Evolutionary conservation across 345 rosid genomes (phyloP).

Genomic region (Populus nigra): DNA sequence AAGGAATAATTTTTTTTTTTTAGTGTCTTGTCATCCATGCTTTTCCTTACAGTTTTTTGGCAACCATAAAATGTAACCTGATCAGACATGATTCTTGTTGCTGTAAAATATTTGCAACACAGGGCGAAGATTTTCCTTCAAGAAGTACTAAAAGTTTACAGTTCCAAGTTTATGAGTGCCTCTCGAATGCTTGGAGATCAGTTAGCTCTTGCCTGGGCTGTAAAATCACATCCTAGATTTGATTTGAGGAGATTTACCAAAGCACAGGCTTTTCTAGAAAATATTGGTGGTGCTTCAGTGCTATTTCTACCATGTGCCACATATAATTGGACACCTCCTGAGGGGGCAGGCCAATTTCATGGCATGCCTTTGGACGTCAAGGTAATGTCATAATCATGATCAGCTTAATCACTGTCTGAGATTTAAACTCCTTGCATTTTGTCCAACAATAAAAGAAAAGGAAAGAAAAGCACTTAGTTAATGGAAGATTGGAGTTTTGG

Average conservation of each 20-base stretch:
- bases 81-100: not conserved
- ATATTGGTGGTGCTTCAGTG: conserved; percentile 56
- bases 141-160: conserved; percentile 62
- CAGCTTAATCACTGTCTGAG: not conserved
- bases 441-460: not conserved
- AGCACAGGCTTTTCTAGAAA: conserved; percentile 55
- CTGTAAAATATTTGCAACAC: conserved; percentile 11
- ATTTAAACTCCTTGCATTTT: not conserved
- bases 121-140: conserved; percentile 77
- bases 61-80: not conserved
- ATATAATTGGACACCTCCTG: conserved; percentile 98
- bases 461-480: too few relatives aligned
- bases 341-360: conserved; percentile 96
- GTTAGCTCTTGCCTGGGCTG: conserved; percentile 73
- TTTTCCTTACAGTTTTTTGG: not conserved
- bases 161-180: conserved; percentile 66
- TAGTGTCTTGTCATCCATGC: not conserved
- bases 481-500: not conserved
- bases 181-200: conserved; percentile 97
- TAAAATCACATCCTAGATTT: conserved; percentile 58
- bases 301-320: conserved; percentile 75
- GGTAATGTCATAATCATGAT: conserved; percentile 39
- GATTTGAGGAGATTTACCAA: conserved; percentile 65
- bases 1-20: not conserved
- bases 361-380: conserved; percentile 96